Evolutionary conservation across 805 yeast species (phyloP).

Genomic region (Ogataea henricii): DNA sequence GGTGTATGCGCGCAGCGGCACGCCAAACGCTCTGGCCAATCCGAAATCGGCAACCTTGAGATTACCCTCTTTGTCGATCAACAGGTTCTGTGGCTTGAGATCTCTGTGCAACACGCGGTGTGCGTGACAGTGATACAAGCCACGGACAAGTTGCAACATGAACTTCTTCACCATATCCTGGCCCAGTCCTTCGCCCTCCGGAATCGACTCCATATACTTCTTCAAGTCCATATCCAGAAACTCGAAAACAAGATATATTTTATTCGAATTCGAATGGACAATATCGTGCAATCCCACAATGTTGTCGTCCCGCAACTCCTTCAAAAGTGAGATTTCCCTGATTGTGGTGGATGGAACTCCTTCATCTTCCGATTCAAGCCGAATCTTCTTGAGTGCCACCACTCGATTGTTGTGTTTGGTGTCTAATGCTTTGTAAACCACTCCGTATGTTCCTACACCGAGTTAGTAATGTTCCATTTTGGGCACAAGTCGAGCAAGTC

Average conservation of each 20-base stretch:
- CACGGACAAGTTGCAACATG: constrained; percentile 88
- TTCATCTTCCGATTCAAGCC: constrained; percentile 95
- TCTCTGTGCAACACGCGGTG: constrained; percentile 95
- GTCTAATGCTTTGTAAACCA: constrained; percentile 94
- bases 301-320: constrained; percentile 91
- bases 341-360: constrained; percentile 99
- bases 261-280: constrained; percentile 92
- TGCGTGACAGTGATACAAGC: constrained; percentile 90
- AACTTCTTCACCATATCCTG: constrained; percentile 88
- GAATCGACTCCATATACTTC: constrained; percentile 94
- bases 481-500: no score
- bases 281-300: constrained; percentile 90
- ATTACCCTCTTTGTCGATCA: constrained; percentile 94
- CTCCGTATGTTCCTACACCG: constrained; percentile 82
- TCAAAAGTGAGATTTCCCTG: constrained; percentile 89
- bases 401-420: constrained; percentile 86
- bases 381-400: constrained; percentile 93
- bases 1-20: constrained; percentile 93
- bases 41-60: constrained; percentile 92
- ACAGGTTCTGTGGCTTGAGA: constrained; percentile 91
- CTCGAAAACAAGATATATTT: constrained; percentile 90
- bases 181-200: constrained; percentile 88
- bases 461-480: neutral
- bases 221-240: constrained; percentile 92
- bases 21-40: constrained; percentile 95